A percentile compares a stretch with the other conserved stretches of the same genome.
phyloP scores from a whole-genome alignment of 2,329 filamentous ascomycete species.

The Aspergillus puulaauensis region DNA sequence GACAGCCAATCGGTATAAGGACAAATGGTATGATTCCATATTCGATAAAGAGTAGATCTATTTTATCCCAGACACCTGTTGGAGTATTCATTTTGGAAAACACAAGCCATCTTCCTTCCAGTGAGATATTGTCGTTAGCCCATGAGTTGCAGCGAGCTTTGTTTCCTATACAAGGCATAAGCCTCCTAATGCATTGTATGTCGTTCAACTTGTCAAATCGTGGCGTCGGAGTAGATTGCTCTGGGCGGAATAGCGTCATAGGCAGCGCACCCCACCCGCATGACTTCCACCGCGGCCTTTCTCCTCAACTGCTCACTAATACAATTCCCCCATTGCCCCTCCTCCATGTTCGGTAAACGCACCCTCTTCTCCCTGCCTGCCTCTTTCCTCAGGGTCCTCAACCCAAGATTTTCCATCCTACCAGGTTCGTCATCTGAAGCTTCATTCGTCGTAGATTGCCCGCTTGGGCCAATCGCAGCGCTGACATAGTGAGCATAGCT shows the following conservation, averaged over 20 bases:
- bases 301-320: slow-evolving; percentile 12
- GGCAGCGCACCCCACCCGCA: slow-evolving; percentile 12
- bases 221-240: slow-evolving; percentile 3
- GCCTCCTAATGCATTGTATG: no score
- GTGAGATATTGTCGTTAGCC: no score
- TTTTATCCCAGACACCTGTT: no score
- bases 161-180: no score
- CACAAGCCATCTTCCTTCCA: no score
- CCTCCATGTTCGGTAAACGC: slow-evolving; percentile 25
- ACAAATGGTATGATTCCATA: no score
- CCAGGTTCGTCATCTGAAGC: slow-evolving; percentile 14
- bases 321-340: slow-evolving; percentile 12
- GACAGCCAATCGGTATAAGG: no score
- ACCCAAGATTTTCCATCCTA: slow-evolving; percentile 19
- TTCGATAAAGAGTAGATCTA: no score
- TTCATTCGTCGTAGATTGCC: neutral
- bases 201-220: no score
- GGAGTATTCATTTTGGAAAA: no score
- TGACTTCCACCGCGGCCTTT: slow-evolving; percentile 1
- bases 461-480: slow-evolving; percentile 3
- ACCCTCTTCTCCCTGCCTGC: slow-evolving; percentile 15
- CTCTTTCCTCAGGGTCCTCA: slow-evolving; percentile 26
- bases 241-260: slow-evolving; percentile 19
- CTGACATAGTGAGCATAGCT: neutral
- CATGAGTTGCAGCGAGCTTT: no score